Base-by-base conservation (phyloP, 2,329 filamentous ascomycete species). In the Orbilia blumenaviensis region DNA sequence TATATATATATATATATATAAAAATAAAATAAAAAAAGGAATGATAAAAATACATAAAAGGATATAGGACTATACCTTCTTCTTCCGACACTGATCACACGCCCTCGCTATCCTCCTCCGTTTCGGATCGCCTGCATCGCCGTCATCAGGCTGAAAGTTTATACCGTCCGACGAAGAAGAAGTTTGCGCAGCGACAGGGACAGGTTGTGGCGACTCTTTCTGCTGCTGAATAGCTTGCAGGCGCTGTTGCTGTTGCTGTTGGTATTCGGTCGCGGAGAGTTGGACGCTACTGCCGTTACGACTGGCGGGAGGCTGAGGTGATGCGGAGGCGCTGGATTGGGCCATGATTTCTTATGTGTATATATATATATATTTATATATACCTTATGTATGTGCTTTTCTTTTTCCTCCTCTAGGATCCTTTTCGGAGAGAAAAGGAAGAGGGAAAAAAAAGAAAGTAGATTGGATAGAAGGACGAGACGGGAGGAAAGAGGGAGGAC, bases 61-160 rank as follows among this genome's bases (percentile, higher is more conserved):
- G 16, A 21, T 8, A 21, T 7, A 16, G 1, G 4, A 36, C 18
- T 10, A 46, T 56, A 76, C 72, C 72, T 94, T 94, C 83, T 94
- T 94, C 79, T 91, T 88, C 71, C 92, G 88, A 81, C 92, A 94
- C 83, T 94, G 91, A 80, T 93, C 92, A 83, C 92, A 94, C 34
- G 92, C 92, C 80, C 92, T 87, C 21, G 91, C 94, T 54, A 94
- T 92, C 81, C 92, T 87, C 66, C 73, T 14, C 16, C 73, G 50
- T 25, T 77, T 77, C n/a, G 64, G 29, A 46, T 76, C 72, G 0
- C 54, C 54, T 9, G 34, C 58, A 21, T 54, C 64, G 1, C 32
- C 56, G 58, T 64, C 50, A 36, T 75, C 54, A 16, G 50, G 52
- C 27, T 62, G 36, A 34, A 73, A 66, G 25, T 46, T 72, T n/a